Evolutionary conservation across 2,329 filamentous ascomycete genomes (phyloP).

Genomic region (Penicillium sp.): DNA sequence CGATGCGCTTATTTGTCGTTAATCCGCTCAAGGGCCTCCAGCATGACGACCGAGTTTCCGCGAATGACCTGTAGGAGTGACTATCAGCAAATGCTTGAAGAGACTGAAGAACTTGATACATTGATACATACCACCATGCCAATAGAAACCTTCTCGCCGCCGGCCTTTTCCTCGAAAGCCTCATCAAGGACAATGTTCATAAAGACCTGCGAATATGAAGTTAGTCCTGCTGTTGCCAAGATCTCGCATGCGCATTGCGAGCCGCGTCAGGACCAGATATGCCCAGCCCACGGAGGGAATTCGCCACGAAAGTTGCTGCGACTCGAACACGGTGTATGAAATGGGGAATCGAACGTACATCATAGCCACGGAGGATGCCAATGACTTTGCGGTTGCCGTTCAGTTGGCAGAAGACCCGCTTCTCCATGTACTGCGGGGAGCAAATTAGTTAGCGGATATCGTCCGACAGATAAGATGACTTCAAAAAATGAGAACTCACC

Average conservation of each 20-base stretch:
- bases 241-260: not conserved
- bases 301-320: not conserved
- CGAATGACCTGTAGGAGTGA: constrained; percentile 75
- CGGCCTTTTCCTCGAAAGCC: constrained; percentile 90
- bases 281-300: not conserved
- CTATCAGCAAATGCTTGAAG: constrained; percentile 15
- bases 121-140: constrained; percentile 80
- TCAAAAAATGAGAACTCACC: constrained; percentile 58
- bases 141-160: constrained; percentile 85
- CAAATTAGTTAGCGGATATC: constrained; percentile 23
- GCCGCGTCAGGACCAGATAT: not conserved
- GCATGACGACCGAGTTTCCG: constrained; percentile 97
- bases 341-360: constrained; percentile 65
- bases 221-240: constrained; percentile 2
- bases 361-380: constrained; percentile 91
- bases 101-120: constrained; percentile 36
- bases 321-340: not conserved
- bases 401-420: constrained; percentile 95
- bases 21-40: constrained; percentile 67
- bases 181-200: constrained; percentile 98
- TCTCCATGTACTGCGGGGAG: constrained; percentile 86
- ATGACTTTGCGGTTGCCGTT: constrained; percentile 98
- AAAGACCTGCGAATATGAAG: constrained; percentile 72
- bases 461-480: not conserved
- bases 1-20: constrained; percentile 46